These are phyloP conservation scores for Epichloe bromicola DNA, from an alignment of 2,329 filamentous ascomycete species.

Conservation along the genomic window DNA sequence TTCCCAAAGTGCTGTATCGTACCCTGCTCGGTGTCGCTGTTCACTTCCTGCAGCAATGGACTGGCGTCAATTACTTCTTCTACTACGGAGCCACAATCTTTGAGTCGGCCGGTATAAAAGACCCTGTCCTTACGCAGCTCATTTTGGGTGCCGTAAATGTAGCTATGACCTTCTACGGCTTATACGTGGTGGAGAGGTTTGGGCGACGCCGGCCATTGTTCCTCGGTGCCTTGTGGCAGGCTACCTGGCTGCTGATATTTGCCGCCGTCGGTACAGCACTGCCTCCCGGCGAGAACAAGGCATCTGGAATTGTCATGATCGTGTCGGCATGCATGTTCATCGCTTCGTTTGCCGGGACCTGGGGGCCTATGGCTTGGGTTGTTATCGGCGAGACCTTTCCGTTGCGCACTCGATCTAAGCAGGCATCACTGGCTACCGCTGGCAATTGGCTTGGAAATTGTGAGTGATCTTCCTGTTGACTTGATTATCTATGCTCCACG, in stretches of 20 bases:
- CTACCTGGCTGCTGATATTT: slow-evolving; percentile 51
- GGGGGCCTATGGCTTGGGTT: slow-evolving; percentile 59
- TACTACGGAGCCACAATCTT: slow-evolving; percentile 60
- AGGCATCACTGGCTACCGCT: slow-evolving; percentile 40
- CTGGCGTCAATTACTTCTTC: slow-evolving; percentile 47
- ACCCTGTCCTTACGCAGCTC: slow-evolving; percentile 54
- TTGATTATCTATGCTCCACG: not conserved
- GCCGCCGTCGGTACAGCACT: slow-evolving; percentile 40
- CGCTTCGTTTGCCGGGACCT: slow-evolving; percentile 54
- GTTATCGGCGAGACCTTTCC: slow-evolving; percentile 55
- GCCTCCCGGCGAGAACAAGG: slow-evolving; percentile 27
- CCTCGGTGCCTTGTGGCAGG: slow-evolving; percentile 54
- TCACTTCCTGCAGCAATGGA: slow-evolving; percentile 57
- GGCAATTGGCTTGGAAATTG: slow-evolving; percentile 49
- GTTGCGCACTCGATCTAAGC: slow-evolving; percentile 39
- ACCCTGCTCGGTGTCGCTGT: slow-evolving; percentile 49
- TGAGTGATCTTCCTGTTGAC: slow-evolving; percentile 10
- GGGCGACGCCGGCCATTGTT: slow-evolving; percentile 58
- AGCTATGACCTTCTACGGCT: slow-evolving; percentile 49
- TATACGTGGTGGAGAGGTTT: slow-evolving; percentile 55
- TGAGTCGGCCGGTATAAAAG: slow-evolving; percentile 48
- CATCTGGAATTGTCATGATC: slow-evolving; percentile 54
- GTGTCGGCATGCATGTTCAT: slow-evolving; percentile 65
- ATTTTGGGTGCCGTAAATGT: slow-evolving; percentile 59
- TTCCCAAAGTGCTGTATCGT: slow-evolving; percentile 49